Base-by-base conservation (phyloP, 2,329 filamentous ascomycete species). In the Monosporascus sp. region DNA sequence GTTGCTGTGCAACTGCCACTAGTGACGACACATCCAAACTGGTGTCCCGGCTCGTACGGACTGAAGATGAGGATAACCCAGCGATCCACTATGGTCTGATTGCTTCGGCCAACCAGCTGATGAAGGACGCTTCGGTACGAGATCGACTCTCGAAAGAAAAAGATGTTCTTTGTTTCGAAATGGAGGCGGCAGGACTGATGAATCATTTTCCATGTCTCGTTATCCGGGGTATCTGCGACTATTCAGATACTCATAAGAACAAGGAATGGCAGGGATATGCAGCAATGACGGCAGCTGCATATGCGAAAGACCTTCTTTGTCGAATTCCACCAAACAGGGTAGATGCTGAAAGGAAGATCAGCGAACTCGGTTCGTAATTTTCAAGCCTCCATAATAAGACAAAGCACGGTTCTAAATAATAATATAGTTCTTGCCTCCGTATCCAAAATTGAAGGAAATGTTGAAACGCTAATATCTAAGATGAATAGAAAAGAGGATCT, bases 211-310 rank as follows among this genome's bases (percentile, higher is more conserved):
- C 60, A 9, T 66, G 61, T 41, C 31, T 67, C 1, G 59, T 63
- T 2, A 61, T 67, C 16, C 57, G 62, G 16, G 64, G 64, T 1
- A 64, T 66, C 20, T 63, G 60, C 41, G 57, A 64, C 20, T 66
- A 65, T 38, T 54, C 63, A 1, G 63, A 67, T 45, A 60, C 58
- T 0, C 59, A 66, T 20, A 65, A 63, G 26, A 66, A 66, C 37
- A 56, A 64, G 11, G 38, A 8, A 4, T 66, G 62, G 64, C 57
- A 64, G 27, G 36, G n/a, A n/a, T n/a, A n/a, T n/a, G n/a, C n/a
- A n/a, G n/a, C n/a, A n/a, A n/a, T n/a, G n/a, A n/a, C n/a, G n/a
- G n/a, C n/a, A n/a, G n/a, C n/a, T n/a, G n/a, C n/a, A n/a, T n/a
- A n/a, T n/a, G n/a, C n/a, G n/a, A n/a, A n/a, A n/a, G n/a, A n/a